Conservation (phyloP, 1,284 basidiomycete genomes). For the Ustilago sp. region DNA sequence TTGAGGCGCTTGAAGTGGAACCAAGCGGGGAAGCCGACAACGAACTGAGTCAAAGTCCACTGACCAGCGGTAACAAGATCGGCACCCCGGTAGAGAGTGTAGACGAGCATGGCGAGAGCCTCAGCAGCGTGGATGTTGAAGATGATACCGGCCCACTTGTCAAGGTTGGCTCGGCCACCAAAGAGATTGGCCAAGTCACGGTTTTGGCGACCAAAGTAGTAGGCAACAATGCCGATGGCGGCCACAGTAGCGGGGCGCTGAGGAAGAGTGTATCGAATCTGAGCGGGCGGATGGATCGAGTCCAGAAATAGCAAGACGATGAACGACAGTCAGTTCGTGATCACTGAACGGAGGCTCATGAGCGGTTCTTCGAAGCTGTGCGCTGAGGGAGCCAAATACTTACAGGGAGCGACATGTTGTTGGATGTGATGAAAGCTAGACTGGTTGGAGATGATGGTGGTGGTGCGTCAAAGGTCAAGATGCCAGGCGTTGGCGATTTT, state of each 20-base stretch:
- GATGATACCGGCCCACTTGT: conserved; percentile 35
- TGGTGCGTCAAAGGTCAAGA: not conserved
- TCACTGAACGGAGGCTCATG: not conserved
- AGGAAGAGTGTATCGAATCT: conserved; percentile 43
- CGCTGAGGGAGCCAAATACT: not conserved
- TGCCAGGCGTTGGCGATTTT: not conserved
- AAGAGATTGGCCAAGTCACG: conserved; percentile 36
- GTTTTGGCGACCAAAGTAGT: conserved; percentile 37
- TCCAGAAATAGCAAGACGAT: not conserved
- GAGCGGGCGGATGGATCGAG: not conserved
- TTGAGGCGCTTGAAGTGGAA: conserved; percentile 56
- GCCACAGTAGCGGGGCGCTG: conserved; percentile 22
- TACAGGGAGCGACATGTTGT: conserved; percentile 1
- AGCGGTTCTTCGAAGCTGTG: not conserved
- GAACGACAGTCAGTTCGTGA: not conserved
- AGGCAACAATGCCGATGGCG: conserved; percentile 21
- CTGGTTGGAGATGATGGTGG: not conserved
- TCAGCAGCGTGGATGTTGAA: conserved; percentile 35
- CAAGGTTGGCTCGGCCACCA: conserved; percentile 31
- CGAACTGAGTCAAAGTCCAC: conserved; percentile 42
- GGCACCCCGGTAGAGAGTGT: conserved; percentile 42
- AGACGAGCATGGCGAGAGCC: conserved; percentile 39
- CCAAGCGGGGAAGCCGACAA: conserved; percentile 54
- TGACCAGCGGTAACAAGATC: conserved; percentile 34
- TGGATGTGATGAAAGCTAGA: not conserved